Evolutionary conservation across 805 yeast species (phyloP), one percentile per base, ranked within the genome.

Genomic region (Lachancea quebecensis): DNA sequence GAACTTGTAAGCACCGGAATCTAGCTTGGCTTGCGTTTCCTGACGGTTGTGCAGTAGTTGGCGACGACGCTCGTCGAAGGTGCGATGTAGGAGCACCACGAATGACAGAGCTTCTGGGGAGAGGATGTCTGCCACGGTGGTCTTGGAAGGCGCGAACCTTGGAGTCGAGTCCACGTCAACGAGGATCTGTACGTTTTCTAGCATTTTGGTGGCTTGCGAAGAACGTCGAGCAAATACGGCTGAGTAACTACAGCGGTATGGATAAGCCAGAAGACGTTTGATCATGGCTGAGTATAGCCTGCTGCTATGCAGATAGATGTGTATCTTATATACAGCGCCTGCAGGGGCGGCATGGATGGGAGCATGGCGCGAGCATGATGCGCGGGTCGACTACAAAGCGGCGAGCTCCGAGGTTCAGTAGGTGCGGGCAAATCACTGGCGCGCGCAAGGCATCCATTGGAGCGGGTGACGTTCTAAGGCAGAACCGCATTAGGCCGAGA

Each of bases 31-130:
- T 66, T 85, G 91, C 39, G 78, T 77, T 14, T 60, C 58, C 55
- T 78, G 74, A 69, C 93, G 76, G 67, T 80, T 79, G 39, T 71
- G 73, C 52, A 85, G 69, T 50, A 84, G 69, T 49, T 72, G 67
- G 54, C 73, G 69, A 66, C 93, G 77, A 41, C 72, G 77, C 32
- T 59, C 68, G 62, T 84, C 80, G 72, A 85, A 85, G 42, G 82
- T 72, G 61, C 88, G 78, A 65, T 85, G 93, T 50, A 85, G 71
- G 30, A 85, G 69, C 21, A 85, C 87, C 48, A 85, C 75, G 53
- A 85, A 80, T 42, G 78, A 81, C 47, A 85, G 68, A 4, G 90
- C 71, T 5, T 63, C 67, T 41, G 60, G 65, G 29, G 73, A 68
- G 36, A 71, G 48, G 36, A 71, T 64, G 47, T 64, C 67, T 10